Evolutionary conservation across 768 basidiomycete species (phyloP).

Genomic region (Aureoboletus auriporus): DNA sequence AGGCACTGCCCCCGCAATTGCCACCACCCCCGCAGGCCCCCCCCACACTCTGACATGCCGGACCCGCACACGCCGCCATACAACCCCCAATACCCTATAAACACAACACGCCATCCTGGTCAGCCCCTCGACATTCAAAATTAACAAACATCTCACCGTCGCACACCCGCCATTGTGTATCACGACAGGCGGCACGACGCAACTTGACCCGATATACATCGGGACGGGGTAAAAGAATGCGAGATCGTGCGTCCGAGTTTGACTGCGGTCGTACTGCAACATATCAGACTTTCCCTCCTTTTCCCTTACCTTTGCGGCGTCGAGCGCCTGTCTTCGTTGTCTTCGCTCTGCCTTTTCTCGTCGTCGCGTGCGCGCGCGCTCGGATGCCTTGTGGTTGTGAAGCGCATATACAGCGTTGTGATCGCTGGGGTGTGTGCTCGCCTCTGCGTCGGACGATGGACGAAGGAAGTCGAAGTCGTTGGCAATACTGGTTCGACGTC

Average conservation of each 20-base stretch:
- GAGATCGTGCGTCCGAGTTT: not conserved
- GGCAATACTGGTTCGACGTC: not conserved
- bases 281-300: not conserved
- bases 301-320: not conserved
- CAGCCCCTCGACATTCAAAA: too few species aligned
- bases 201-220: not conserved
- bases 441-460: constrained; percentile 33
- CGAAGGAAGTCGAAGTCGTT: constrained; percentile 16
- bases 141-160: constrained; percentile 1
- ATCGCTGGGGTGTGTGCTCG: constrained; percentile 50
- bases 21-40: not conserved
- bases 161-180: not conserved
- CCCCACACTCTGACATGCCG: constrained; percentile 4
- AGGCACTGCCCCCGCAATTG: not conserved
- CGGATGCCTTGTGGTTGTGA: constrained; percentile 9
- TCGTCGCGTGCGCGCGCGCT: constrained; percentile 8
- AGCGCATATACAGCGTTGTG: constrained; percentile 44
- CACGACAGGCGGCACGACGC: constrained; percentile 2
- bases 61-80: not conserved
- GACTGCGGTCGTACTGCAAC: not conserved
- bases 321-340: not conserved
- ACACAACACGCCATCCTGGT: not conserved
- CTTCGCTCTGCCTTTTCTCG: constrained; percentile 10
- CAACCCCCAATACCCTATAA: constrained; percentile 5
- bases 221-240: constrained; percentile 14